Percentiles rank a stretch among this genome's conserved stretches.
These are phyloP conservation scores for Neonectria punicea DNA, from an alignment of 2,329 filamentous ascomycete genomes.

Conservation along the genomic window DNA sequence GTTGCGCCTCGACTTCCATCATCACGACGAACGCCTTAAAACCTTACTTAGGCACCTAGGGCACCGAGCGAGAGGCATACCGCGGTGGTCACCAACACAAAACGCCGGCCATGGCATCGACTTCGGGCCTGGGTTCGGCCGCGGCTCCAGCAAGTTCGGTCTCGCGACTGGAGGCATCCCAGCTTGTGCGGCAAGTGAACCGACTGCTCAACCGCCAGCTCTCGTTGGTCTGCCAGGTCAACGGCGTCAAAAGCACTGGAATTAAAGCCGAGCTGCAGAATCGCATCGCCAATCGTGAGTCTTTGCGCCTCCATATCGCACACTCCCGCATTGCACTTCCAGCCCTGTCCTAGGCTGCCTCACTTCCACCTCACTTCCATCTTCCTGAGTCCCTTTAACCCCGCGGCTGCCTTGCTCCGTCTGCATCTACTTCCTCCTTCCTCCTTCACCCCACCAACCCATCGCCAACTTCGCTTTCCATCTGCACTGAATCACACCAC, in stretches of 20 bases:
- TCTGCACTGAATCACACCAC: conserved; percentile 5
- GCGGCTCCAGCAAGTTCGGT: conserved; percentile 40
- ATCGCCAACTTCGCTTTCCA: background rate
- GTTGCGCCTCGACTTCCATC: background rate
- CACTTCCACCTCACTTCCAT: background rate
- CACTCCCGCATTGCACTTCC: background rate
- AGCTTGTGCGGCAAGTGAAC: conserved; percentile 57
- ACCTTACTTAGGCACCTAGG: conserved; percentile 17
- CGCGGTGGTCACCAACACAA: conserved; percentile 8
- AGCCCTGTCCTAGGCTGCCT: background rate
- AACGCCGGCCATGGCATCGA: conserved; percentile 36
- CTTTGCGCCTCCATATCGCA: background rate
- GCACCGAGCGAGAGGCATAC: background rate
- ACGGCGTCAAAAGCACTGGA: conserved; percentile 81
- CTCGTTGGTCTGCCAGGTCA: conserved; percentile 78
- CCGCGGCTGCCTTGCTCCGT: background rate
- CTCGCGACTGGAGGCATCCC: conserved; percentile 55
- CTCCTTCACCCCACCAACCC: background rate
- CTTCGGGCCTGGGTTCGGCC: conserved; percentile 36
- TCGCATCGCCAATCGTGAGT: conserved; percentile 82
- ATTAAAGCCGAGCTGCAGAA: conserved; percentile 85
- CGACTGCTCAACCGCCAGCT: conserved; percentile 71
- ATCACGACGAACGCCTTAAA: conserved; percentile 1
- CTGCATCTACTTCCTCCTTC: background rate
- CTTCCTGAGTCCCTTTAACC: background rate